phyloP scores from a whole-genome alignment of 176 grass and related monocot species.

The Miscanthus lutarioriparius region DNA sequence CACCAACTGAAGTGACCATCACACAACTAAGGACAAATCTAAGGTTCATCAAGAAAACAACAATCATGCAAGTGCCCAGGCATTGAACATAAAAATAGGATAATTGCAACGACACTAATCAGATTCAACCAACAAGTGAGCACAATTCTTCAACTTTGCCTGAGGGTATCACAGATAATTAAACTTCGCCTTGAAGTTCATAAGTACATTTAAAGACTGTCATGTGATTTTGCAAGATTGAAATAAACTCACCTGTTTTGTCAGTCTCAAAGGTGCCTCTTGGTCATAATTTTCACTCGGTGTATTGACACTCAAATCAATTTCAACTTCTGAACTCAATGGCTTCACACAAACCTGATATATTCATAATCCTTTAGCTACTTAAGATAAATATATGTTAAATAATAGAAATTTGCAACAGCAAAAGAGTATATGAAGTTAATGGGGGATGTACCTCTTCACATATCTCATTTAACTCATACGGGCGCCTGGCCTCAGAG shows the following conservation, averaged over 20 bases:
- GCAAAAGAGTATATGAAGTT: slow-evolving; percentile 6
- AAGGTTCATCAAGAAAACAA: slow-evolving; percentile 5
- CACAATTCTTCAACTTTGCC: not conserved
- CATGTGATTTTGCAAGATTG: slow-evolving; percentile 10
- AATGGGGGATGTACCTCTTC: slow-evolving; percentile 57
- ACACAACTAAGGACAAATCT: not conserved
- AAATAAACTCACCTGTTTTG: slow-evolving; percentile 60
- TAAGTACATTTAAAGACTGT: not conserved
- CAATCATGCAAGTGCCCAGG: not conserved
- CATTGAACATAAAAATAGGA: not conserved
- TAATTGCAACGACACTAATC: not conserved
- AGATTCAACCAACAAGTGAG: not conserved
- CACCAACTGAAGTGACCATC: not conserved
- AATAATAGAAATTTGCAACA: slow-evolving; percentile 11
- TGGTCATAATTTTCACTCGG: slow-evolving; percentile 72
- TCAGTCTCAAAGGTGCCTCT: slow-evolving; percentile 44
- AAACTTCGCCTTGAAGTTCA: not conserved
- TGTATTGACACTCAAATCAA: slow-evolving; percentile 66
- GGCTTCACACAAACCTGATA: slow-evolving; percentile 79
- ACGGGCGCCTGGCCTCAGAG: slow-evolving; percentile 82
- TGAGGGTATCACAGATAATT: slow-evolving; percentile 18
- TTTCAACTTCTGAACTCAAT: slow-evolving; percentile 64
- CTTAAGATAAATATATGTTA: slow-evolving; percentile 15
- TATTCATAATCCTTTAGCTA: slow-evolving; percentile 17
- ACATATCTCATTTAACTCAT: slow-evolving; percentile 73